phyloP scores from a whole-genome alignment of 495 filamentous ascomycete genomes.

The Penicillium macrosclerotiorum region DNA sequence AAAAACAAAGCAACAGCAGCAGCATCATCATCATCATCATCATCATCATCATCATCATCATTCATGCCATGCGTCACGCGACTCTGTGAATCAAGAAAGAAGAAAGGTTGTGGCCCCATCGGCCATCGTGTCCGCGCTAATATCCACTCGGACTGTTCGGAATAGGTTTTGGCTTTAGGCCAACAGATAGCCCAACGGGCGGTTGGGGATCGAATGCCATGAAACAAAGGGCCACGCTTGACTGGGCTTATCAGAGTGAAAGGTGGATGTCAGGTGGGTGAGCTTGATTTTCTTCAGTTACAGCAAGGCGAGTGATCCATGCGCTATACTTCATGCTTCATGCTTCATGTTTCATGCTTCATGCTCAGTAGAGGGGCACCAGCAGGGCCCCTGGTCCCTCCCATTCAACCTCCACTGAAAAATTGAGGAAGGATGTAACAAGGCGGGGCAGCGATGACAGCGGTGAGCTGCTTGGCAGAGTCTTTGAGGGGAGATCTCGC shows the following conservation, averaged over 20 bases:
- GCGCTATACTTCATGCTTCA: no score
- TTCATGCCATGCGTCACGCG: conserved; percentile 26
- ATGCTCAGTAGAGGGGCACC: no score
- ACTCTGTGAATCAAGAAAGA: conserved; percentile 9
- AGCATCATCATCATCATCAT: conserved; percentile 7
- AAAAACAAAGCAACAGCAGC: neutral
- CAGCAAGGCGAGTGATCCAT: conserved; percentile 20
- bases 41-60: conserved; percentile 5
- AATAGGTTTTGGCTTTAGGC: conserved; percentile 6
- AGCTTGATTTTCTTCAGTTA: conserved; percentile 16
- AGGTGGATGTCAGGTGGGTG: conserved; percentile 2
- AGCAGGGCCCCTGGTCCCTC: no score
- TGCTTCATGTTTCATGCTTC: no score
- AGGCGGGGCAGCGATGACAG: conserved; percentile 12
- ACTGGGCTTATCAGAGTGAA: no score
- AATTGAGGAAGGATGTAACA: no score
- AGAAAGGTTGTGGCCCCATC: conserved; percentile 9
- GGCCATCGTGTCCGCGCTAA: conserved; percentile 33
- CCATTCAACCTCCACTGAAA: no score
- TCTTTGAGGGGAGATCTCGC: no score
- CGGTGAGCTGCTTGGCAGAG: conserved; percentile 33
- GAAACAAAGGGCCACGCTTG: conserved; percentile 1
- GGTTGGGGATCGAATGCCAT: conserved; percentile 15
- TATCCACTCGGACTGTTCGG: conserved; percentile 44
- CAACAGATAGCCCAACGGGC: conserved; percentile 20